Base-by-base conservation (phyloP, 75 land plant genomes). In the Larix kaempferi region DNA sequence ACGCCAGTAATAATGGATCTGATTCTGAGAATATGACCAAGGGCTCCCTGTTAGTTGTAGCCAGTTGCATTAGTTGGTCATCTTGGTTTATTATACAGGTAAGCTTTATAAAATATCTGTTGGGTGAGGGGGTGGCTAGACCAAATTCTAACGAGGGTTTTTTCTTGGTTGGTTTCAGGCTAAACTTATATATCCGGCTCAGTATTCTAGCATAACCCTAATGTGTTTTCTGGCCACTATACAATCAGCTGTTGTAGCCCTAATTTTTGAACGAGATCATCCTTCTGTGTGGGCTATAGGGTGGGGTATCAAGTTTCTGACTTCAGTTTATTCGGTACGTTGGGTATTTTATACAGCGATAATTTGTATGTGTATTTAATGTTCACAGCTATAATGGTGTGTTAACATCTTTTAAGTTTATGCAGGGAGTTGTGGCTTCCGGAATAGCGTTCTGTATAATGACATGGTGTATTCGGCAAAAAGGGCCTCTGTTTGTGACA, bases 71-170 rank as follows among this genome's bases (percentile, higher is more conserved):
- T 60, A 69, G 86, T 33, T 94, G 90, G 88, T 91, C 89, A 3
- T n/a, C 80, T 6, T 96, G 91, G 88, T 83, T 88, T 78, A 87
- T 92, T 17, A 69, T 90, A 55, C 97, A 95, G 88, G 98, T 94
- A 74, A 49, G 10, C 12, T 49, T 49, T 29, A 3, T 14, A n/a
- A n/a, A n/a, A 1, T 64, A 27, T 29, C 4, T 57, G 14, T 13
- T 57, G 14, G 19, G 14, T 5, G 17, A 57, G 1, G 58, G 19
- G 14, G 1, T 57, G 14, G 58, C 19, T 57, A 2, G 11, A 10
- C 21, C 23, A 3, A 8, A 22, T n/a, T 26, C 66, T 63, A 63
- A 63, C 25, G 4, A 10, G 66, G 11, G 4, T 19, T 10, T 15
- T 23, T 23, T 11, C 21, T 63, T 15, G 13, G 52, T 75, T 57